Conservation (phyloP, 768 basidiomycete genomes). For the Dioszegia aurantiaca region DNA sequence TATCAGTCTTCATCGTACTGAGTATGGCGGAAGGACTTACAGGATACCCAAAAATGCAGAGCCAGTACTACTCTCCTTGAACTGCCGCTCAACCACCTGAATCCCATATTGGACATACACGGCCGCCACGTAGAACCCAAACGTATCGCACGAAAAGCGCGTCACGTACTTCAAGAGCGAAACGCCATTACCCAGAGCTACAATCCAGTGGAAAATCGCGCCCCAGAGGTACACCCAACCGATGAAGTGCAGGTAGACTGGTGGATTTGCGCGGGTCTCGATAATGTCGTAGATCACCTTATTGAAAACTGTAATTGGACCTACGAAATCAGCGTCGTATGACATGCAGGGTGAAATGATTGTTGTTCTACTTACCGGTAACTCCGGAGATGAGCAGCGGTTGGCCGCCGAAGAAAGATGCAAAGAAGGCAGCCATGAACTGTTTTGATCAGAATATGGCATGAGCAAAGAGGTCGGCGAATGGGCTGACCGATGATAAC, state of each 20-base stretch:
- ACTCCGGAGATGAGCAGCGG: constrained; percentile 90
- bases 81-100: constrained; percentile 75
- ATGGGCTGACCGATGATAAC: constrained; percentile 40
- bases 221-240: constrained; percentile 93
- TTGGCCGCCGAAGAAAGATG: constrained; percentile 82
- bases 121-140: constrained; percentile 89
- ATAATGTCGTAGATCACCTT: constrained; percentile 82
- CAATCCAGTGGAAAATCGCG: constrained; percentile 73
- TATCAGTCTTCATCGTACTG: constrained; percentile 53
- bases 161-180: constrained; percentile 84
- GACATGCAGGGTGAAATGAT: not conserved
- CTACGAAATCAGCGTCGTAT: constrained; percentile 49
- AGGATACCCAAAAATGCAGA: constrained; percentile 47
- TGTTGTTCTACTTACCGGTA: constrained; percentile 59
- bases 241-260: constrained; percentile 77
- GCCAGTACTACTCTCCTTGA: constrained; percentile 52
- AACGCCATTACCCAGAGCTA: constrained; percentile 72
- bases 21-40: constrained; percentile 21
- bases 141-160: constrained; percentile 84
- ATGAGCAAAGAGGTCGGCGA: not conserved
- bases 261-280: constrained; percentile 53
- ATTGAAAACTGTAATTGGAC: constrained; percentile 90
- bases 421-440: constrained; percentile 85
- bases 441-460: constrained; percentile 50
- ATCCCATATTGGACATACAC: constrained; percentile 72